Evolutionary conservation across 2,329 filamentous ascomycete genomes (phyloP).

Genomic region (Podosphaera xanthii): DNA sequence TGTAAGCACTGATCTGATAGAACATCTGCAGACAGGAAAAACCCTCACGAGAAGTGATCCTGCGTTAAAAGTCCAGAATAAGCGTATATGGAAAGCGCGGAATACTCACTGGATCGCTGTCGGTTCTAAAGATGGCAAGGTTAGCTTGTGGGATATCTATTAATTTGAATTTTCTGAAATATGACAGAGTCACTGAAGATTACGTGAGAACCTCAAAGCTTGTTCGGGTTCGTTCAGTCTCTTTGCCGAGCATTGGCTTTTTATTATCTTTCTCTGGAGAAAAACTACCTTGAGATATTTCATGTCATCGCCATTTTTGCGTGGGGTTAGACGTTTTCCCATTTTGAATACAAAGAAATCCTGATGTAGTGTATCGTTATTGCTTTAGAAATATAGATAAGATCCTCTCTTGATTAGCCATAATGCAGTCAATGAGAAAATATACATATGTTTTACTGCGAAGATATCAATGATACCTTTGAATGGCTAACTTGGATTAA

Average conservation of each 20-base stretch:
- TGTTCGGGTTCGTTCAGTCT: neutral
- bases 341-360: neutral
- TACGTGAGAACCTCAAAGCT: neutral
- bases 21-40: neutral
- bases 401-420: neutral
- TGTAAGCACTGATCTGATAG: neutral
- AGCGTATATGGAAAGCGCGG: slow-evolving; percentile 39
- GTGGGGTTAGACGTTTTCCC: neutral
- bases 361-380: too few species aligned
- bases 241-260: neutral
- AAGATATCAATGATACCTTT: too few species aligned
- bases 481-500: neutral
- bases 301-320: neutral
- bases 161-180: slow-evolving; percentile 1
- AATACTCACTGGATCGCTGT: slow-evolving; percentile 71
- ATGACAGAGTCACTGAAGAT: neutral
- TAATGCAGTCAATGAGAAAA: neutral
- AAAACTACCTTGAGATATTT: neutral
- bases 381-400: neutral
- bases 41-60: neutral
- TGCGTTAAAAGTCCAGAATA: slow-evolving; percentile 33
- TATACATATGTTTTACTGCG: neutral
- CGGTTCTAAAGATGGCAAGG: slow-evolving; percentile 83
- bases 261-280: too few species aligned
- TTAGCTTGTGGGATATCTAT: slow-evolving; percentile 91